A percentile compares a stretch with the other conserved stretches of the same genome.
Conservation (phyloP, 108 stramenopile genomes). For the Aurantiochytrium sp. region DNA sequence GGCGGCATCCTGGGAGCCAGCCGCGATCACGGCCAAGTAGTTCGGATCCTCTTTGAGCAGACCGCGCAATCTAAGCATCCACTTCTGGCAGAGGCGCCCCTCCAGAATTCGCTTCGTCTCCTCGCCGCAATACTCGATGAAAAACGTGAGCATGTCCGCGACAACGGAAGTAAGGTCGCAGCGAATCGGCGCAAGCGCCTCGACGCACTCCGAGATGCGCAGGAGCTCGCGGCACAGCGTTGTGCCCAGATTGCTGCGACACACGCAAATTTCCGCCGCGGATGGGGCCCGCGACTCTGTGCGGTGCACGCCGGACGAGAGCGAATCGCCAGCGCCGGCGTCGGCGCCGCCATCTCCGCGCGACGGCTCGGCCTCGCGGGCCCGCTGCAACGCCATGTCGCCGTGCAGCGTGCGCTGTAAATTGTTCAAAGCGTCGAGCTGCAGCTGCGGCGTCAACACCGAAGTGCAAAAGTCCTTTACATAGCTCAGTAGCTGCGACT, state of each 20-base stretch:
- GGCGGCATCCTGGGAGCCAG: neutral
- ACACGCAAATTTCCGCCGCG: neutral
- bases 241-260: neutral
- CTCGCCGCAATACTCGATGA: neutral
- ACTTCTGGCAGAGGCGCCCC: neutral
- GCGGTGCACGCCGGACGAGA: neutral
- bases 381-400: neutral
- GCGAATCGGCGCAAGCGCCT: neutral
- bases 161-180: neutral
- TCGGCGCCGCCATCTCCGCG: neutral
- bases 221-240: neutral
- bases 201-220: neutral
- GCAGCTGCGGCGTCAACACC: neutral
- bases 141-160: neutral
- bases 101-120: neutral
- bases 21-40: neutral
- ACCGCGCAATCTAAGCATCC: neutral
- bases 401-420: neutral
- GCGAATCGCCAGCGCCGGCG: neutral
- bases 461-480: neutral
- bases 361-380: neutral
- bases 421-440: neutral
- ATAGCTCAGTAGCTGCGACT: constrained; percentile 14
- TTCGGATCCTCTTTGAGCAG: constrained; percentile 14
- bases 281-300: neutral